Percentiles rank a stretch among this genome's conserved stretches.
Evolutionary conservation across 2,329 filamentous ascomycete species (phyloP).

Genomic region (Cladobotryum mycophilum): DNA sequence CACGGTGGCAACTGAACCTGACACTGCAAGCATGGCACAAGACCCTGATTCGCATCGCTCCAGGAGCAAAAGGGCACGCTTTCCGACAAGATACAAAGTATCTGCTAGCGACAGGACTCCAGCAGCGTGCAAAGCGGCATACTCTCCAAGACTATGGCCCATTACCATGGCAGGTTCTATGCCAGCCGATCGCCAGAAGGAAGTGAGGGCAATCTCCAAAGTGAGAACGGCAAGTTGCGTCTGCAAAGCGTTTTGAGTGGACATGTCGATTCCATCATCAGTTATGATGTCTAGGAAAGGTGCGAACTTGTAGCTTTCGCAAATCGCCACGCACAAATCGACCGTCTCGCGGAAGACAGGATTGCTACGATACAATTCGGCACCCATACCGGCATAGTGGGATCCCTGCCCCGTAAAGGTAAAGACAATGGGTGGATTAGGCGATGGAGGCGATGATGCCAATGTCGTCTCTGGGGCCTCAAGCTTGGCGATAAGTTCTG

Average conservation of each 20-base stretch:
- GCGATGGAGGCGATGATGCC: not conserved
- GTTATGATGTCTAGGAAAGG: not conserved
- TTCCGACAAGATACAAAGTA: conserved; percentile 4
- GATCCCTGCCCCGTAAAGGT: conserved; percentile 42
- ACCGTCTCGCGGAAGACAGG: not conserved
- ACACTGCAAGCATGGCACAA: conserved; percentile 53
- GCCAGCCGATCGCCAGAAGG: conserved; percentile 16
- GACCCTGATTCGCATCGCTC: conserved; percentile 60
- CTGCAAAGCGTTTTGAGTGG: not conserved
- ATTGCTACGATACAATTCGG: conserved; percentile 21
- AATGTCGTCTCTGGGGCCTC: not conserved
- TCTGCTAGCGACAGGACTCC: conserved; percentile 16
- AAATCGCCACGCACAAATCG: not conserved
- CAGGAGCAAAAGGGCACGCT: conserved; percentile 4
- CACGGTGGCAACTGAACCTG: conserved; percentile 31
- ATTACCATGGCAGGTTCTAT: conserved; percentile 20
- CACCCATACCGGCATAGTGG: conserved; percentile 24
- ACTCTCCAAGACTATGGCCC: conserved; percentile 15
- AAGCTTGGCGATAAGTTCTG: not conserved
- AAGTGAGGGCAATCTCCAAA: conserved; percentile 23
- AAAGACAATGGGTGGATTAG: conserved; percentile 23
- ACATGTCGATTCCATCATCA: too few relatives aligned
- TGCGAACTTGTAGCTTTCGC: not conserved
- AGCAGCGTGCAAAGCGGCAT: conserved; percentile 23
- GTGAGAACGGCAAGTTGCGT: conserved; percentile 1